Conservation (phyloP, 2,329 filamentous ascomycete genomes). For the Acrodontium crateriforme region DNA sequence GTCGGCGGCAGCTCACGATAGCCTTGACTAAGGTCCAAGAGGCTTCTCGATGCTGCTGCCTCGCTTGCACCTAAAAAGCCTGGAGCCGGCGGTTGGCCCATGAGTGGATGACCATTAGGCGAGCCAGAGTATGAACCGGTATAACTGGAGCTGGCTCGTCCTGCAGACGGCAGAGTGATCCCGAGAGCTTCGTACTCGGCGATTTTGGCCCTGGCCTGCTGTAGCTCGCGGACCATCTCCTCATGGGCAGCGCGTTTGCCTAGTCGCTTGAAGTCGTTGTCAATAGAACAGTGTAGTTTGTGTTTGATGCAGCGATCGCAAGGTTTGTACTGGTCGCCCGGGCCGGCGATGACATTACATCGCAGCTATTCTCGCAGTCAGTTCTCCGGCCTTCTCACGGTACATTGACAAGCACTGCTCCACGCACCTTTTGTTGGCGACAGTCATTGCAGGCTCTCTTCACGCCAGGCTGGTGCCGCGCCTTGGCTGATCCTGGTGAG, state of each 20-base stretch:
- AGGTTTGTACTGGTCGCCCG: constrained; percentile 45
- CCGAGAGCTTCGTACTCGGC: constrained; percentile 19
- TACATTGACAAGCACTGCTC: constrained; percentile 6
- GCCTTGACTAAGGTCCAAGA: constrained; percentile 25
- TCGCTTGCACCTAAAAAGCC: constrained; percentile 23
- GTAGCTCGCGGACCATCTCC: constrained; percentile 76
- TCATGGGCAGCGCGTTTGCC: constrained; percentile 73
- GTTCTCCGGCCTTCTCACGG: constrained; percentile 7
- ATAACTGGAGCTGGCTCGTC: constrained; percentile 7
- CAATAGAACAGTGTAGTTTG: constrained; percentile 72
- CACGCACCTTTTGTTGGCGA: constrained; percentile 63
- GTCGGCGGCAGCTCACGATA: constrained; percentile 25
- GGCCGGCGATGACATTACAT: constrained; percentile 72
- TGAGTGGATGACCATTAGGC: constrained; percentile 11
- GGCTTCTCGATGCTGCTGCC: constrained; percentile 23
- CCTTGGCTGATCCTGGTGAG: constrained; percentile 10
- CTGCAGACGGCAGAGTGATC: constrained; percentile 10
- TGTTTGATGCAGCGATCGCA: constrained; percentile 68
- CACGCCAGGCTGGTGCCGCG: constrained; percentile 34
- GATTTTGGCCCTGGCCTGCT: constrained; percentile 32
- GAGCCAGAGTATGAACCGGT: constrained; percentile 13
- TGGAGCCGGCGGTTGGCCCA: constrained; percentile 14
- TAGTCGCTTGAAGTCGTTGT: constrained; percentile 74
- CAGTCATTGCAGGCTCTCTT: constrained; percentile 76
- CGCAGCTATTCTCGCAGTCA: constrained; percentile 43